Percentiles rank a stretch among this genome's conserved stretches.
Evolutionary conservation across 345 rosid species (phyloP).

Genomic region (Sonneratia alba): DNA sequence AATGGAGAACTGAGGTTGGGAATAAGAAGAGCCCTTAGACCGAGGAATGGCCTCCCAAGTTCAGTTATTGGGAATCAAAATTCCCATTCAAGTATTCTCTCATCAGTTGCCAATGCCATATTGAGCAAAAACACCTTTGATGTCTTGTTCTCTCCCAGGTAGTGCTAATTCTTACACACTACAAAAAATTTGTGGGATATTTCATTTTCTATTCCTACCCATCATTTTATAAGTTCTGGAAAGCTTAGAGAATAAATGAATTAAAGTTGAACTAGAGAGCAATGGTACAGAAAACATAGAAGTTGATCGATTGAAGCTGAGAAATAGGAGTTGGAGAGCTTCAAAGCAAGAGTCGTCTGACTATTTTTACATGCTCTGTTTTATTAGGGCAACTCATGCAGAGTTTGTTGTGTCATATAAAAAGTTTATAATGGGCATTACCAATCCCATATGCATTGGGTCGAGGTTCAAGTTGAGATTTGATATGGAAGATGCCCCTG

Average conservation of each 20-base stretch:
- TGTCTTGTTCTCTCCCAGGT: conserved; percentile 88
- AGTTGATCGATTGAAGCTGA: background rate
- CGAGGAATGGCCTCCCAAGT: conserved; percentile 64
- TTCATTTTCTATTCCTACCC: background rate
- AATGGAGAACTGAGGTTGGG: conserved; percentile 80
- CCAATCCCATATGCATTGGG: conserved; percentile 44
- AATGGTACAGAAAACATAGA: background rate
- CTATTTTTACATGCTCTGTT: background rate
- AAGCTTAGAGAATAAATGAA: background rate
- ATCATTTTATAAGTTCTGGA: background rate
- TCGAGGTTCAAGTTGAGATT: conserved; percentile 77
- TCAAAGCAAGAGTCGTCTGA: background rate
- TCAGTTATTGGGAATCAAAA: conserved; percentile 45
- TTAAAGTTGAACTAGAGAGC: background rate
- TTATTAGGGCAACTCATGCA: conserved; percentile 61
- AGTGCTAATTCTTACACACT: conserved; percentile 2
- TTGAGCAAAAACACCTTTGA: conserved; percentile 54
- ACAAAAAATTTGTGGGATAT: background rate
- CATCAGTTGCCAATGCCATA: conserved; percentile 58
- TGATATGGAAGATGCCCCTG: conserved; percentile 79
- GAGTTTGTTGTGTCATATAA: conserved; percentile 71
- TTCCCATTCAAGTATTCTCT: conserved; percentile 40
- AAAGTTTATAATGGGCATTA: conserved; percentile 59
- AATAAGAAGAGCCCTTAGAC: conserved; percentile 66
- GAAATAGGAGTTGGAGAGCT: background rate